These are phyloP conservation scores for Alternaria sp. DNA, from an alignment of 2,329 filamentous ascomycete genomes.

Conservation along the genomic window DNA sequence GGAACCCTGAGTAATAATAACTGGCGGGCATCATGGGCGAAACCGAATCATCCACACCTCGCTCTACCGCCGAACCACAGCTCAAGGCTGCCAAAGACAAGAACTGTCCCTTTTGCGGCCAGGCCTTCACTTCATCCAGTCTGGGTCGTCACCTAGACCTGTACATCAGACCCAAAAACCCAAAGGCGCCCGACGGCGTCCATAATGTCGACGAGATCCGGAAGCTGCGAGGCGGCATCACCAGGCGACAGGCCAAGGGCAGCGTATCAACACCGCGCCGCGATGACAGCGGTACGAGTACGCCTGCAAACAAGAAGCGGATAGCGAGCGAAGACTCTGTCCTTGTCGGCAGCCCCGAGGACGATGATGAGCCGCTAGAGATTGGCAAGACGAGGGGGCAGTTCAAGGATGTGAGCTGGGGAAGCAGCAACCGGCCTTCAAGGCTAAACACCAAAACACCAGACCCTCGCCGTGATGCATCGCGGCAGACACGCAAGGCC, in stretches of 20 bases:
- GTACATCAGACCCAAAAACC: slow-evolving; percentile 93
- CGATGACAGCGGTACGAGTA: slow-evolving; percentile 53
- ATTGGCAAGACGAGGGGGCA: slow-evolving; percentile 48
- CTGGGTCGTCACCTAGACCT: slow-evolving; percentile 93
- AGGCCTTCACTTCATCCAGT: slow-evolving; percentile 85
- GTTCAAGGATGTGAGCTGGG: slow-evolving; percentile 75
- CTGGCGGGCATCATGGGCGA: slow-evolving; percentile 41
- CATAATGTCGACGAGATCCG: slow-evolving; percentile 91
- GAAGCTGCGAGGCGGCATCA: slow-evolving; percentile 84
- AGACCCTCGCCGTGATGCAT: slow-evolving; percentile 48
- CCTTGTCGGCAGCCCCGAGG: slow-evolving; percentile 35
- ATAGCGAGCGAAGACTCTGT: slow-evolving; percentile 39
- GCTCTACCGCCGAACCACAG: slow-evolving; percentile 35
- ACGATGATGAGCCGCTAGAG: slow-evolving; percentile 31
- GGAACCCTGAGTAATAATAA: slow-evolving; percentile 22
- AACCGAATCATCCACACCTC: slow-evolving; percentile 50
- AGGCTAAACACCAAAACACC: slow-evolving; percentile 58
- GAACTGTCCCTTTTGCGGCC: slow-evolving; percentile 85
- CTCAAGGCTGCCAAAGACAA: slow-evolving; percentile 78
- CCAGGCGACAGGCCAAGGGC: slow-evolving; percentile 80
- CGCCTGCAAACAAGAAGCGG: slow-evolving; percentile 34
- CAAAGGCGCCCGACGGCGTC: slow-evolving; percentile 83
- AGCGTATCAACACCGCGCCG: slow-evolving; percentile 61
- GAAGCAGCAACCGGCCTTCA: slow-evolving; percentile 74
- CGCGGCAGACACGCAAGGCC: slow-evolving; percentile 58